Base-by-base conservation (phyloP, 768 basidiomycete species). In the Podaxis mareebaensis region DNA sequence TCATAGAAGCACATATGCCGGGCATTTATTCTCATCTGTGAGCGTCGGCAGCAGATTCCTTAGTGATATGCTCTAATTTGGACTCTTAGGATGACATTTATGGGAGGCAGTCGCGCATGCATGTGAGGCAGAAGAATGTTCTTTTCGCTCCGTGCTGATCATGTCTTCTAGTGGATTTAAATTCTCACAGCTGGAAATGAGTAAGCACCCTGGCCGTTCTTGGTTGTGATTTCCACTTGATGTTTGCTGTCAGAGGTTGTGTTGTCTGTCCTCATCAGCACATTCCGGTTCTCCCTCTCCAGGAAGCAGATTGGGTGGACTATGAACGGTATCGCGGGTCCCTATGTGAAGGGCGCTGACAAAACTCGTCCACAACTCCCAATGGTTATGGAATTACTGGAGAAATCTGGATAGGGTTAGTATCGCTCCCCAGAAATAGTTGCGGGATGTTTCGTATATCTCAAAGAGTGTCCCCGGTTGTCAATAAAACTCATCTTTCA, bases 141-240 rank as follows among this genome's bases (percentile, higher is more conserved):
- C 26, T 30, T 44, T 53, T 12, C 33, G 36, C 33, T 53, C n/a
- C 5, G 28, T 28, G 12, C 40, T 59, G 17, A 40, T 51, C 15
- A 20, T 33, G 24, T 30, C 36, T 42, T 54, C 36, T 53, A 81
- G 81, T 33, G 83, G 82, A 0, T 83, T 83, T 74, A 83, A 84
- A 67, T 84, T 85, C 72, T 78, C 82, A 1, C 79, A 84, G 64
- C 72, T 85, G 6, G 83, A 84, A 67, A 82, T 83, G 74, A 83
- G 83, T 84, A 67, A 24, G 79, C 73, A 8, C 53, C 13, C 51
- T 54, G 26, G 26, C 4, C 17, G 22, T 36, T n/a, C 52, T 38
- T 20, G 17, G 24, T 22, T 24, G 0, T 17, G 53, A 17, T 38
- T n/a, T 24, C 28, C 33, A 49, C 48, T n/a, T 38, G 52, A 42